Evolutionary conservation across 257 asterid species (phyloP), one percentile per base, ranked within the genome.

Genomic region (Solanum bulbocastanum): DNA sequence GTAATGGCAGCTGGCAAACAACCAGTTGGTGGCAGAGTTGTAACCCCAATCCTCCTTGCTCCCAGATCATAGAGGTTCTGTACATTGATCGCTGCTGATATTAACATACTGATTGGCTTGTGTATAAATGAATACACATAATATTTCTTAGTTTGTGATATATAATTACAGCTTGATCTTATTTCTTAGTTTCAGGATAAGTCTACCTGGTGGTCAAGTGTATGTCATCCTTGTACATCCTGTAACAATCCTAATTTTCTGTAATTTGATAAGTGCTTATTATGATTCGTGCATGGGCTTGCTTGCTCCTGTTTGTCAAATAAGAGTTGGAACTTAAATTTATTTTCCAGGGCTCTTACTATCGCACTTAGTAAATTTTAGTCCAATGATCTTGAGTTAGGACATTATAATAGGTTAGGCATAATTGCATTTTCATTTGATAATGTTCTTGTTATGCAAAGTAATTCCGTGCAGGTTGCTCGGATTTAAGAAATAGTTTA

Each of bases 1-100:
- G 98, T 96, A 56, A 96, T 93, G 22, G 97, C 94, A 35, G 97
- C 98, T 39, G 99, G 99, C 91, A 95, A 91, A 92, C 99, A 96
- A 71, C 98, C 98, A 3, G 92, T 87, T 73, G 99, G 99, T 44
- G 98, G 98, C 60, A 95, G 92, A 52, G 86, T 90, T 40, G 98
- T 95, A 11, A 95, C 98, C 82, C 98, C 98, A 10, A 96, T 93
- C 91, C 92, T 96, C 78, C 98, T 90, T 37, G 87, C 99, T 87
- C 99, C 98, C 8, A 94, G 88, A 42, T 20, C 87, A 89, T 95
- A 93, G 83, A 96, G 87, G 68, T 89, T 90, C 96, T 95, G 94
- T 83, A 81, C 42, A 23, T 62, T 82, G 56, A 72, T 76, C 14
- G 39, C 66, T 81, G 42, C 42, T 81, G 42, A 79, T 81, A 30